Evolutionary conservation across 139 green algal species (phyloP).

Genomic region (Chlamydomonas incerta): DNA sequence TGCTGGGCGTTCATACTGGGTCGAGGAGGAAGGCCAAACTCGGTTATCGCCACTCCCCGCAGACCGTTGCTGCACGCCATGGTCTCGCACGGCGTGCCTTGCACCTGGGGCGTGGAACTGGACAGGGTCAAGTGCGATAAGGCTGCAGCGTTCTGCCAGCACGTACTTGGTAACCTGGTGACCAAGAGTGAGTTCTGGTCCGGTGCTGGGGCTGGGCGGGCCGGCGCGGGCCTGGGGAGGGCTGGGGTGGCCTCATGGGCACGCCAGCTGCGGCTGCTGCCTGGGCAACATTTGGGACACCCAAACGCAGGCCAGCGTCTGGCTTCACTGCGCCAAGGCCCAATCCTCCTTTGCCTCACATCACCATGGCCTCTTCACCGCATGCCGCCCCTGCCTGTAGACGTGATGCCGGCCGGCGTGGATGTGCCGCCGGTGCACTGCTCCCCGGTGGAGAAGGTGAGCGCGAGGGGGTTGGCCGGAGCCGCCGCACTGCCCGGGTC

Average conservation of each 20-base stretch:
- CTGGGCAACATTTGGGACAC: too few relatives aligned
- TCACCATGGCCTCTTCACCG: too few relatives aligned
- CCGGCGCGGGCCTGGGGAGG: background rate
- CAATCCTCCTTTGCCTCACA: too few relatives aligned
- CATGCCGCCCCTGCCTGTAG: too few relatives aligned
- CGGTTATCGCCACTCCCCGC: too few relatives aligned
- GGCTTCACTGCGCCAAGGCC: too few relatives aligned
- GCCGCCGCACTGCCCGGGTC: too few relatives aligned
- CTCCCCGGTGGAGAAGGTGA: conserved; percentile 75
- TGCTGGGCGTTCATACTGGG: background rate
- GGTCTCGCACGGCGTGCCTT: conserved; percentile 59
- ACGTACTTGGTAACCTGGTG: conserved; percentile 42
- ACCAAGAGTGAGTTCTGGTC: background rate
- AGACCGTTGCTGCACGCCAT: conserved; percentile 88
- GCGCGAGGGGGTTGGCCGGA: too few relatives aligned
- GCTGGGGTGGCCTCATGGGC: too few relatives aligned
- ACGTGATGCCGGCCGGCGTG: background rate
- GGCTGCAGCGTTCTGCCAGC: conserved; percentile 72
- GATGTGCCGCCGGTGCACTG: conserved; percentile 65
- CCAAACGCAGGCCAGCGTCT: too few relatives aligned
- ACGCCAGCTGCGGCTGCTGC: too few relatives aligned
- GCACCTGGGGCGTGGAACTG: conserved; percentile 78
- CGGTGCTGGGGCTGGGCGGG: background rate
- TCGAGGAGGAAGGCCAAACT: too few relatives aligned
- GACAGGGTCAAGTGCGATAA: conserved; percentile 90